Evolutionary conservation across 2,329 filamentous ascomycete genomes (phyloP).

Genomic region (Fusarium kyushuense): DNA sequence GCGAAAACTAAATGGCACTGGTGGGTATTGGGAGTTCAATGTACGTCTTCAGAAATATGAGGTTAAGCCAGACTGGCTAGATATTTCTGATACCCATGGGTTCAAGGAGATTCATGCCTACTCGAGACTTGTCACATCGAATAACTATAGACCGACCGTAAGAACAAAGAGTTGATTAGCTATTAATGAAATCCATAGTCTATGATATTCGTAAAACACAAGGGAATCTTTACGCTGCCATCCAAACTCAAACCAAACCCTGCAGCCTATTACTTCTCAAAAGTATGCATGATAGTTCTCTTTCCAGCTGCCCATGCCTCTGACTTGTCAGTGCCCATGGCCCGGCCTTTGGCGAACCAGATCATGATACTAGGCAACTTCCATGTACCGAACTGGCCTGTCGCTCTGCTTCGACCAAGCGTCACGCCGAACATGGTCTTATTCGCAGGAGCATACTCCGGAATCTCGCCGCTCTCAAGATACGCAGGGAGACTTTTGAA

Average conservation of each 20-base stretch:
- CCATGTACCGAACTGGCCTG: slow-evolving; percentile 54
- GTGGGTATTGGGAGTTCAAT: not conserved
- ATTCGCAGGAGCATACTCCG: slow-evolving; percentile 49
- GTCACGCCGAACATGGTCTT: slow-evolving; percentile 55
- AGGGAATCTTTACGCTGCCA: slow-evolving; percentile 4
- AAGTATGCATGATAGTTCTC: slow-evolving; percentile 47
- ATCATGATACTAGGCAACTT: slow-evolving; percentile 56
- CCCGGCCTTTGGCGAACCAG: slow-evolving; percentile 55
- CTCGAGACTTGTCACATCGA: too few species aligned
- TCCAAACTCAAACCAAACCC: not conserved
- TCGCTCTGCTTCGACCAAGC: slow-evolving; percentile 55
- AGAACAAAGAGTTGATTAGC: not conserved
- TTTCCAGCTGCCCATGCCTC: slow-evolving; percentile 52
- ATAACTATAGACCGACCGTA: not conserved
- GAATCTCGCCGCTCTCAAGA: slow-evolving; percentile 47
- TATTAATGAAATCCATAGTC: not conserved
- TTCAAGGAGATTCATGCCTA: not conserved
- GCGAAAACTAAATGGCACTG: too few species aligned
- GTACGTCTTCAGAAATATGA: not conserved
- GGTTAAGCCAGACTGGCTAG: not conserved
- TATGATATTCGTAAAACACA: not conserved
- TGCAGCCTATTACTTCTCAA: slow-evolving; percentile 48
- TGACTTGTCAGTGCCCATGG: slow-evolving; percentile 53
- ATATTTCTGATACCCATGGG: not conserved
- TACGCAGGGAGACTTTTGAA: slow-evolving; percentile 53